Conservation (phyloP, 768 basidiomycete species). For the Hebeloma cylindrosporum region DNA sequence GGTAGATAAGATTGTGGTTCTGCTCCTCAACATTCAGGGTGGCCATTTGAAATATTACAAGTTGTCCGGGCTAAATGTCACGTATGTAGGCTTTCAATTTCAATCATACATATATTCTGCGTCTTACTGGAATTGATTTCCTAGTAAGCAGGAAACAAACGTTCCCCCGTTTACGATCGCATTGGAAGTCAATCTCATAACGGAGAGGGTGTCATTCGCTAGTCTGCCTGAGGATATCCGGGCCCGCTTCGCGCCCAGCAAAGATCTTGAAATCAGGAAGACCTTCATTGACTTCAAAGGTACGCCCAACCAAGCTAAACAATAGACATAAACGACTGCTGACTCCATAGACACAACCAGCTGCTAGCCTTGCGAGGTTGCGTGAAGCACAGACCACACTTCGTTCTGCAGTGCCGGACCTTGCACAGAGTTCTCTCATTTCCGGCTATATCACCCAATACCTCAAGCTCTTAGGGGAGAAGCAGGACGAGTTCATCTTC, state of each 20-base stretch:
- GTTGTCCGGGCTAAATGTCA: neutral
- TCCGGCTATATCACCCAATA: neutral
- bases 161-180: neutral
- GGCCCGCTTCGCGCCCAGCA: neutral
- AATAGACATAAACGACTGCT: too few species aligned
- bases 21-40: neutral
- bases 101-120: neutral
- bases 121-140: neutral
- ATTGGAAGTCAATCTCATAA: neutral
- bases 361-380: neutral
- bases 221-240: neutral
- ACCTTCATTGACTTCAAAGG: neutral
- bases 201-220: neutral
- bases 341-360: neutral
- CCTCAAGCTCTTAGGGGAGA: neutral
- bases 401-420: neutral
- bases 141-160: neutral
- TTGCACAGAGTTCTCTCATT: neutral
- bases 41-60: neutral
- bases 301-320: too few species aligned
- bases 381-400: neutral
- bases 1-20: neutral
- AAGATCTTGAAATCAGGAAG: neutral
- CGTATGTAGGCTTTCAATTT: neutral
- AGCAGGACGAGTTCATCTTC: neutral